Evolutionary conservation across 129 eudicot species (phyloP).

Genomic region (Flaveria bidentis): DNA sequence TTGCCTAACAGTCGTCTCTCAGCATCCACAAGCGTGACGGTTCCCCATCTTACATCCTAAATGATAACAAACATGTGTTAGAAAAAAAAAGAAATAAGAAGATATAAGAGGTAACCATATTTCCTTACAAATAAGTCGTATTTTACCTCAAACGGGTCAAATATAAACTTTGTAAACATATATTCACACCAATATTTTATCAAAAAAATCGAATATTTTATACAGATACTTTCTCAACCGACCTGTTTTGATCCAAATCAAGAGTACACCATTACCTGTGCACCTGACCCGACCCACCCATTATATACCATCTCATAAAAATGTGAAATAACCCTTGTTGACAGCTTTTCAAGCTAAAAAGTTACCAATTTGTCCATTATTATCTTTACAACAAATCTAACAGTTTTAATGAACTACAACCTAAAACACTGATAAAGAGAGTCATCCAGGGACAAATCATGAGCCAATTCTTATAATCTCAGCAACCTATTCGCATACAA

Average conservation of each 20-base stretch:
- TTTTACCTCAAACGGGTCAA: slow-evolving; percentile 11
- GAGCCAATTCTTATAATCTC: too few species aligned
- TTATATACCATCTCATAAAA: background rate
- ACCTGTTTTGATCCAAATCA: background rate
- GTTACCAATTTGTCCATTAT: slow-evolving; percentile 4
- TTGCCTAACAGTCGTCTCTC: slow-evolving; percentile 87
- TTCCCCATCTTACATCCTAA: slow-evolving; percentile 85
- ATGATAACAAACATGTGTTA: background rate
- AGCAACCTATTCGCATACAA: background rate
- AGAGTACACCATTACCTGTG: background rate
- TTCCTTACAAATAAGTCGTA: background rate
- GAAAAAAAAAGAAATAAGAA: background rate
- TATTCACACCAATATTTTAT: background rate
- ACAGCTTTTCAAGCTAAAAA: background rate
- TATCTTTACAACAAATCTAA: slow-evolving; percentile 8
- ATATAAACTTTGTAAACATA: background rate
- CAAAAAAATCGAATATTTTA: background rate
- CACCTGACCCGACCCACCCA: background rate
- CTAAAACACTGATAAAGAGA: background rate
- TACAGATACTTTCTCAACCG: background rate
- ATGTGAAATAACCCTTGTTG: background rate
- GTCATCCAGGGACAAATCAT: background rate
- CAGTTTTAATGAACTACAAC: background rate
- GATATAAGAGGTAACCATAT: background rate
- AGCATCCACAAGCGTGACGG: slow-evolving; percentile 71